These are phyloP conservation scores for Rosellinia necatrix DNA, from an alignment of 2,329 filamentous ascomycete species.

Conservation along the genomic window DNA sequence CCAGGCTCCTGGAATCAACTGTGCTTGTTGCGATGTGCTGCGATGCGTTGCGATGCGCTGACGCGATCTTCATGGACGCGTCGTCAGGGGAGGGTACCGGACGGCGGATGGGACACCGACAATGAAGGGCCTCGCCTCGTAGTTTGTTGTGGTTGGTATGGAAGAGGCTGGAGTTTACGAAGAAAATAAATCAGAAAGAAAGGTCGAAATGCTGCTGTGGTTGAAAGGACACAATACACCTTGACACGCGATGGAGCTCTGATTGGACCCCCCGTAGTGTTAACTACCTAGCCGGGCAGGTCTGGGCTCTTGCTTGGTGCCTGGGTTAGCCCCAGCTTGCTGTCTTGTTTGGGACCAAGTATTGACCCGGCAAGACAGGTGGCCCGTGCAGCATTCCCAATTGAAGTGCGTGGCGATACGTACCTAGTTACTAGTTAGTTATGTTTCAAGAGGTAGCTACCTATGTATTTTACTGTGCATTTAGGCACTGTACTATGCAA, in stretches of 20 bases:
- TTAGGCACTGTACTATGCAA: too few species aligned
- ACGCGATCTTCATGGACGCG: slow-evolving; percentile 14
- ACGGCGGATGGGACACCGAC: background rate
- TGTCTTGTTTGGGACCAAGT: too few species aligned
- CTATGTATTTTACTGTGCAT: too few species aligned
- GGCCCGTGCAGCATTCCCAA: too few species aligned
- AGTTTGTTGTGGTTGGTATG: background rate
- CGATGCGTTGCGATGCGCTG: slow-evolving; percentile 26
- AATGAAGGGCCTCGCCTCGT: slow-evolving; percentile 1
- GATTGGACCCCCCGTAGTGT: slow-evolving; percentile 43
- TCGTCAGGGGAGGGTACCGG: slow-evolving; percentile 4
- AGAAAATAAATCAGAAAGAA: background rate
- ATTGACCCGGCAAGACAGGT: too few species aligned
- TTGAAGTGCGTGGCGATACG: too few species aligned
- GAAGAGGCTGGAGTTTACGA: background rate
- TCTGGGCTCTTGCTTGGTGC: too few species aligned
- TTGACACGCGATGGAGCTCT: slow-evolving; percentile 45
- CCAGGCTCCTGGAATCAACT: slow-evolving; percentile 32
- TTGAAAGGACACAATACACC: slow-evolving; percentile 47
- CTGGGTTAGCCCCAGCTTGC: too few species aligned
- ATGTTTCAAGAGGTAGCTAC: too few species aligned
- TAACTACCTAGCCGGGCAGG: background rate
- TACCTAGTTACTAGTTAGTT: too few species aligned
- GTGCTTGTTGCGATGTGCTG: slow-evolving; percentile 23
- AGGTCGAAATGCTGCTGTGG: slow-evolving; percentile 5